phyloP scores from a whole-genome alignment of 305 asterid genomes.

The Fraxinus baroniana region DNA sequence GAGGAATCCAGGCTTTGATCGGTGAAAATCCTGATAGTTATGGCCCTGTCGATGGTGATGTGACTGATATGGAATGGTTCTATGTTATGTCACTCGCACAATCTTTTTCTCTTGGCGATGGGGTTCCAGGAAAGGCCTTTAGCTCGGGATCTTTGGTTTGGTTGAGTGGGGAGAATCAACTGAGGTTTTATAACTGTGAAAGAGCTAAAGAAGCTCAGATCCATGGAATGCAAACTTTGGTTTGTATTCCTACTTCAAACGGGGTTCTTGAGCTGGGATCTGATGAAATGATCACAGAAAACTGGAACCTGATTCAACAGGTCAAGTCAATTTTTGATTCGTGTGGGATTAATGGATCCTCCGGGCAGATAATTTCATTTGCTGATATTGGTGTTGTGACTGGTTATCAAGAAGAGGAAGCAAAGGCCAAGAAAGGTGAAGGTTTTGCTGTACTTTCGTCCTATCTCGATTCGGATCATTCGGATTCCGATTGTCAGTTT shows the following conservation, averaged over 20 bases:
- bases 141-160: constrained; percentile 52
- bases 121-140: constrained; percentile 59
- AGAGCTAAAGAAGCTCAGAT: constrained; percentile 67
- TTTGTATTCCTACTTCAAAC: constrained; percentile 45
- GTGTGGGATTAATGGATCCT: neutral
- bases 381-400: constrained; percentile 28
- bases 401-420: constrained; percentile 17
- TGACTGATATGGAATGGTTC: constrained; percentile 77
- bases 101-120: constrained; percentile 51
- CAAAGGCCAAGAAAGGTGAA: neutral
- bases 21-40: constrained; percentile 21
- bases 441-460: constrained; percentile 9
- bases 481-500: constrained; percentile 40
- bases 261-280: constrained; percentile 76
- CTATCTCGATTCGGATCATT: constrained; percentile 34
- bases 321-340: constrained; percentile 37
- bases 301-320: constrained; percentile 45
- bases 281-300: constrained; percentile 35
- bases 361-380: constrained; percentile 21
- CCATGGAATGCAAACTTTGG: constrained; percentile 67
- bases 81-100: constrained; percentile 73
- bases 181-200: constrained; percentile 54
- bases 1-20: constrained; percentile 47
- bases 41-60: constrained; percentile 36
- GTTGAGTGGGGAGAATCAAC: constrained; percentile 54